Conservation (phyloP, 2,329 filamentous ascomycete species). For the Cryoendolithus antarcticus region DNA sequence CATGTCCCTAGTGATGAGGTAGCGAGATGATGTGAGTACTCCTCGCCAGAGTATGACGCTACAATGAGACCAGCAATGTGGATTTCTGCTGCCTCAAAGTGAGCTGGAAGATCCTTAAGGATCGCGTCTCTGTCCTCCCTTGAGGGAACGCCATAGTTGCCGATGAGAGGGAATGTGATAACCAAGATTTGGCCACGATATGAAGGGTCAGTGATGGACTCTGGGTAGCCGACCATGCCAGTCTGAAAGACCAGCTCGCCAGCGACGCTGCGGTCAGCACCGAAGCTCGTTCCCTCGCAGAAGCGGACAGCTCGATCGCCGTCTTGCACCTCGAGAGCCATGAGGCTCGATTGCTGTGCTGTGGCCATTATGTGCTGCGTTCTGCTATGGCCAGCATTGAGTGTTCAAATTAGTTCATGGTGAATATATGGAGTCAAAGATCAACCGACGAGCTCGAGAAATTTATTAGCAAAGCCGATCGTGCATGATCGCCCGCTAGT, state of each 20-base stretch:
- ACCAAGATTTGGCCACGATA: constrained; percentile 91
- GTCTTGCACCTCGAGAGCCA: constrained; percentile 88
- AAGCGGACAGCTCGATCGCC: constrained; percentile 48
- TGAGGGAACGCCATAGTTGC: constrained; percentile 94
- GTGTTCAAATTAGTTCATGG: not conserved
- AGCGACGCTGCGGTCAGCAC: constrained; percentile 83
- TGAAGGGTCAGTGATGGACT: constrained; percentile 79
- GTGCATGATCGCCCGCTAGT: too few species aligned
- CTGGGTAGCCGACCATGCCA: constrained; percentile 97
- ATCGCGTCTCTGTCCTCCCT: constrained; percentile 75
- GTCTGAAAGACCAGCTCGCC: constrained; percentile 99
- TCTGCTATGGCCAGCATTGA: constrained; percentile 6
- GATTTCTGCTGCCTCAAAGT: constrained; percentile 88
- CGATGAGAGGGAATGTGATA: constrained; percentile 87
- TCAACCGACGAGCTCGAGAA: too few species aligned
- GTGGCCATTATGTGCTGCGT: constrained; percentile 2
- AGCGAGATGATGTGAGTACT: constrained; percentile 90
- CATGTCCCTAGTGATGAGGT: constrained; percentile 81
- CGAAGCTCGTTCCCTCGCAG: constrained; percentile 93
- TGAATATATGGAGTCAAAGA: too few species aligned
- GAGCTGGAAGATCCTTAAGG: constrained; percentile 70
- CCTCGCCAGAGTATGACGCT: constrained; percentile 84
- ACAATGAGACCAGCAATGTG: constrained; percentile 87
- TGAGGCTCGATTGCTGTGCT: constrained; percentile 20
- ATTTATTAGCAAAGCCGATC: too few species aligned